Evolutionary conservation across 306 rosid species (phyloP), one percentile per base, ranked within the genome.

Genomic region (Vigna hirtella): DNA sequence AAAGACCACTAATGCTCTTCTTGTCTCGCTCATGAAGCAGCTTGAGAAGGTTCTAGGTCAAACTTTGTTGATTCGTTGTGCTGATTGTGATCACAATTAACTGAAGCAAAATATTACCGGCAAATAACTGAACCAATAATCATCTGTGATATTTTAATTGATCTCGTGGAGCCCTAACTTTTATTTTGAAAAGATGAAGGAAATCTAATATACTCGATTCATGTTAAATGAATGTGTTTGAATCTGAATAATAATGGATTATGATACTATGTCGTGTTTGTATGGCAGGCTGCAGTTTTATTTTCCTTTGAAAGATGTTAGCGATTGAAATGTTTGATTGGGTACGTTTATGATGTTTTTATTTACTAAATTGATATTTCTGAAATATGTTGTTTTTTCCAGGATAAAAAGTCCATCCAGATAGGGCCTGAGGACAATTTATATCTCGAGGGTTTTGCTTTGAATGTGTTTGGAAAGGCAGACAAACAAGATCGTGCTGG

Each of bases 401-500:
- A 96, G 99, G 98, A 96, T 87, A 96, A 96, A 79, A 93, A 93
- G 86, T 84, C 94, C 14, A 63, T 91, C 74, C 73, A 90, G 87
- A 63, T 96, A 83, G 96, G 93, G 72, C 94, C 97, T 59, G 99
- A 96, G 79, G 99, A 96, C 80, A 86, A 78, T 86, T 82, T 96
- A 70, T 73, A 93, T 90, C 77, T 96, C 24, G 99, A 96, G 89
- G 99, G 98, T 57, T 96, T 96, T 86, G 97, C 98, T 77, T 88
- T 86, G 79, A 91, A 87, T 83, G 98, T 93, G 75, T 96, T 96
- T 80, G 93, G 76, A 4, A 96, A 90, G 84, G 99, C 99, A 66
- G 99, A 96, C 85, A 96, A 96, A 89, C 98, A 96, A 82, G 99
- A 96, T 81, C 98, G 89, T 80, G 91, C 97, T 52, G 97, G 97